Evolutionary conservation across 768 basidiomycete genomes (phyloP).

Genomic region (Termitomyces sp.): DNA sequence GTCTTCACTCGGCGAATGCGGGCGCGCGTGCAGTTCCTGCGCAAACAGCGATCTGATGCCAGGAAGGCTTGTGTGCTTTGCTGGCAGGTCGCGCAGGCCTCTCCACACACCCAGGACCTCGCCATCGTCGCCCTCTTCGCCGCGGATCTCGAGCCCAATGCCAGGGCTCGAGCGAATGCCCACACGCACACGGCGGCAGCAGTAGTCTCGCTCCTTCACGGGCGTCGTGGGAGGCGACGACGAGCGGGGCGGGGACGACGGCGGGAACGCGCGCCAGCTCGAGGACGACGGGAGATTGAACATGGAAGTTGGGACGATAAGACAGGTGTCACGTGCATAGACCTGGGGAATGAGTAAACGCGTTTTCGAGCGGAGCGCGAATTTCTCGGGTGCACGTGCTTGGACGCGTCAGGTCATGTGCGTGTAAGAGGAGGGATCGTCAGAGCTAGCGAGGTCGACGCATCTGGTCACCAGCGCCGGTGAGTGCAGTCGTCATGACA

Average conservation of each 20-base stretch:
- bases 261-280: slow-evolving; percentile 18
- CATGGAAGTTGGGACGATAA: slow-evolving; percentile 44
- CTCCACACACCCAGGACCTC: no score
- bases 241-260: slow-evolving; percentile 28
- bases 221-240: slow-evolving; percentile 36
- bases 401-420: slow-evolving; percentile 28
- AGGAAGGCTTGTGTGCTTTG: slow-evolving; percentile 18
- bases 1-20: slow-evolving; percentile 18
- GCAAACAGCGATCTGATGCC: slow-evolving; percentile 22
- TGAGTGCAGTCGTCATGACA: no score
- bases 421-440: no score
- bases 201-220: slow-evolving; percentile 13
- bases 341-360: slow-evolving; percentile 25
- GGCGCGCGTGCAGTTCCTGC: slow-evolving; percentile 20
- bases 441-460: no score
- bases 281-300: slow-evolving; percentile 19
- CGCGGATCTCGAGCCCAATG: slow-evolving; percentile 18
- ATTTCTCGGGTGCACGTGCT: slow-evolving; percentile 18
- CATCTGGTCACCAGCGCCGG: no score
- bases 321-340: slow-evolving; percentile 34
- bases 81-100: slow-evolving; percentile 14
- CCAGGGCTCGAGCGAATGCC: slow-evolving; percentile 32
- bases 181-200: slow-evolving; percentile 13
- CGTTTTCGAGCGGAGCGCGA: slow-evolving; percentile 35
- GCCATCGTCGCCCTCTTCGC: not conserved